Base-by-base conservation (phyloP, 2,329 filamentous ascomycete species). In the Zymoseptoria tritici region DNA sequence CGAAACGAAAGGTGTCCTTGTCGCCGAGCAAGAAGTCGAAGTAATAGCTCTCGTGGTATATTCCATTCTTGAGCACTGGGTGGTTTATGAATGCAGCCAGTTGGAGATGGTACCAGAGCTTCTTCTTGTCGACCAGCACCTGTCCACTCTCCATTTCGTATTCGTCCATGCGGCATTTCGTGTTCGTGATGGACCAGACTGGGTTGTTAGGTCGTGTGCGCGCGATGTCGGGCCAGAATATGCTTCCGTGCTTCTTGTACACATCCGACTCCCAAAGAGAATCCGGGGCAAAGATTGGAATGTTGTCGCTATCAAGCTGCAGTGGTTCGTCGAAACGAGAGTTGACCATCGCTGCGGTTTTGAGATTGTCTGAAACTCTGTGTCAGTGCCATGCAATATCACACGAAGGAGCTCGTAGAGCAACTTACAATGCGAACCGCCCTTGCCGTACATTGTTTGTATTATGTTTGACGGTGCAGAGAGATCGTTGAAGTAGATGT, bases 151-250 rank as follows among this genome's bases (percentile, higher is more conserved):
- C 70, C 52, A 64, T 61, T 52, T 73, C 72, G 57, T 71, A 73
- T 59, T 73, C 72, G 58, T 73, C 64, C 64, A 67, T 69, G 13
- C 65, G 64, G 57, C 71, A 74, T 11, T 54, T 16, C 4, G 71
- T 72, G 62, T 72, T 73, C 9, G 69, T 70, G 58, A 72, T 72
- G 53, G 70, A 66, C 67, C 70, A 72, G 22, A 67, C 60, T 5
- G 66, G 66, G 52, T 68, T 64, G 42, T 68, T 61, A 21, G 54
- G 54, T 24, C 66, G 64, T 5, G 72, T 74, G 13, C 73, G 72
- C 20, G 72, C 67, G 57, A 74, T 73, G 56, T 75, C 73, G 13
- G 73, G 73, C 72, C 72, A 75, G 64, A 75, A 74, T 21, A 74
- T 56, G 11, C 69, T 71, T 56, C 71, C 72, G 58, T 66, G 72